Evolutionary conservation across 2,329 filamentous ascomycete species (phyloP), one percentile per base, ranked within the genome.

Genomic region (Cyanodermella asteris): DNA sequence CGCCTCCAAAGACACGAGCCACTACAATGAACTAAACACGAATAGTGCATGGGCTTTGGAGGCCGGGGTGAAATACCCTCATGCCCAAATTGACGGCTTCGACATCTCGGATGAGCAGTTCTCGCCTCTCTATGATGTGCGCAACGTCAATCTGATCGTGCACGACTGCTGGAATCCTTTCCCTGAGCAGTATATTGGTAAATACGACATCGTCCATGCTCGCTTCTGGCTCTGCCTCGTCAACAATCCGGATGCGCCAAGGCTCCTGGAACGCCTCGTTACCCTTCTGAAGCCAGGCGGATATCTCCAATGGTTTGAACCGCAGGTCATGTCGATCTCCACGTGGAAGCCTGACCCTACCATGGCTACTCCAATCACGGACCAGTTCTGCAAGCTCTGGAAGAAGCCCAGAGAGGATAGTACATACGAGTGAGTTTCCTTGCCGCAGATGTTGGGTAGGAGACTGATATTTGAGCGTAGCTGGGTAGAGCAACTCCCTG

Each of bases 121-220:
- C 5, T 33, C 37, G 3, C 22, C 9, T 3, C 26, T 33, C 5
- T 27, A 20, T 12, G 22, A 39, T 6, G 34, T 36, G 9, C 22
- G 31, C 13, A 39, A 37, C 13, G 31, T 38, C 5, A 28, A 21
- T 4, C 25, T 38, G 7, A 27, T 20, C 3, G 21, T 30, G 4
- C 37, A 32, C 29, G 29, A 40, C 12, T 22, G 36, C 1, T 31
- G 23, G 10, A 18, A 29, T 5, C 16, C 26, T 2, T 31, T 40
- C 5, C 34, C 34, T 1, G 27, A 36, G 7, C 33, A 36, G 15
- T 29, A 38, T 4, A 13, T 34, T 3, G 29, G 26, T 3, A 19
- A 17, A 3, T 40, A 32, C 13, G 36, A 40, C 17, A 24, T 41
- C n/a, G 29, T 39, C 12, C 27, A 41, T 15, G 19, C 40, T n/a